Evolutionary conservation across 345 rosid species (phyloP), one percentile per base, ranked within the genome.

Genomic region (Syzygium aromaticum): DNA sequence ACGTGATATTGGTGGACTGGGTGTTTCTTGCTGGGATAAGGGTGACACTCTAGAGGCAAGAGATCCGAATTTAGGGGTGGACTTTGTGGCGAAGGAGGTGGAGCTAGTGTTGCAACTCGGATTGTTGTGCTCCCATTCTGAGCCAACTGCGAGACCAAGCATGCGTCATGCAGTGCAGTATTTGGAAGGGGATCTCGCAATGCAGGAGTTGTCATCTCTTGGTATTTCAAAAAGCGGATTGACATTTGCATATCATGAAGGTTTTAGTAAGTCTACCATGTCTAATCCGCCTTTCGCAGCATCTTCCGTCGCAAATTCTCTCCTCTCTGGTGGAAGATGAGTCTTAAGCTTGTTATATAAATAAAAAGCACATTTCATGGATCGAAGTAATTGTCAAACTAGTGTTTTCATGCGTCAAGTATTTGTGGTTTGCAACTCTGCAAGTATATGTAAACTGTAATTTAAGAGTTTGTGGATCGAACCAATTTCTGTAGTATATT

Each of bases 41-140:
- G 92, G 94, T 11, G 85, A 88, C 15, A 88, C 93, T 63, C 86
- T 92, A 83, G 93, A 89, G 77, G 93, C 93, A 1, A 88, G 53
- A 86, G 93, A 93, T 89, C 91, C 54, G 5, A 52, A 52, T 52
- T 52, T 52, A 52, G 54, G 54, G 5, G 17, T 5, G 5, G 54
- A 52, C 54, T 52, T 52, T 52, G 54, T 52, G 54, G 54, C 54
- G 54, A 52, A 14, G 54, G 54, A 52, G 5, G 54, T 52, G 54
- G 54, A 52, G 54, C 54, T 52, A 52, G 54, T 52, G 15, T 52
- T 52, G 54, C 5, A 52, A 52, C 54, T 52, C 5, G 17, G 54
- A 52, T 52, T 14, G 54, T 3, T 52, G 54, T 14, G 54, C 54
- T 52, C 17, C 54, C 54, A 52, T 3, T 52, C 17, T 3, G 17